Conservation (phyloP, 495 filamentous ascomycete genomes). For the Hypoxylon fragiforme region DNA sequence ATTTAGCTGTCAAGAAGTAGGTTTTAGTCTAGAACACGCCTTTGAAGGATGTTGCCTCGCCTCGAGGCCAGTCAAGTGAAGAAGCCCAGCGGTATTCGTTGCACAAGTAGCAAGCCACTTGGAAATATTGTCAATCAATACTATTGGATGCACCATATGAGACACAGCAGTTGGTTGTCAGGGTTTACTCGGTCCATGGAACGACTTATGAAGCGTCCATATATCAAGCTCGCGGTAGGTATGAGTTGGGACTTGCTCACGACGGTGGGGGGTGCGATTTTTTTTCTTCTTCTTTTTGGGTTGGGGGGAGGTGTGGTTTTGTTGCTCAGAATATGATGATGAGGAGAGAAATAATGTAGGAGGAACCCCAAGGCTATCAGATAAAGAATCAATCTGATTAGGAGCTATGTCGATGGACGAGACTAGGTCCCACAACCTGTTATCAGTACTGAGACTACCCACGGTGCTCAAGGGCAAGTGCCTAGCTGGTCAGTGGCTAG, state of each 20-base stretch:
- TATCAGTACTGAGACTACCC: slow-evolving; percentile 18
- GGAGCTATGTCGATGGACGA: slow-evolving; percentile 23
- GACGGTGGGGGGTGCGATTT: too few relatives aligned
- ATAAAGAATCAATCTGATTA: slow-evolving; percentile 11
- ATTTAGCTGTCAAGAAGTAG: slow-evolving; percentile 30
- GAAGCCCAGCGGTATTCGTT: slow-evolving; percentile 12
- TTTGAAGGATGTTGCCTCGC: slow-evolving; percentile 15
- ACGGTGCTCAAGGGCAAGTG: slow-evolving; percentile 21
- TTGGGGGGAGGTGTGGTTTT: slow-evolving; percentile 11
- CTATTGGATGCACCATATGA: slow-evolving; percentile 35
- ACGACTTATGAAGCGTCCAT: slow-evolving; percentile 27
- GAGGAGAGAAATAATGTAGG: slow-evolving; percentile 9
- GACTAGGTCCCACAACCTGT: slow-evolving; percentile 27
- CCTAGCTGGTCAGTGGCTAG: slow-evolving; percentile 13
- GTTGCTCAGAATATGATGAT: neutral
- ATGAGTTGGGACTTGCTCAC: slow-evolving; percentile 5
- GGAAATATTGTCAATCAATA: slow-evolving; percentile 27
- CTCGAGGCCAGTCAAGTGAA: slow-evolving; percentile 16
- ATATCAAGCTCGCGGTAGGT: slow-evolving; percentile 3
- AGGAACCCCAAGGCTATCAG: slow-evolving; percentile 20
- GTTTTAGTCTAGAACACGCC: slow-evolving; percentile 25
- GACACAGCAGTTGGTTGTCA: slow-evolving; percentile 22
- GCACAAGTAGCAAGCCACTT: slow-evolving; percentile 12
- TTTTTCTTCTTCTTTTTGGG: too few relatives aligned
- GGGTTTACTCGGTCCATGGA: slow-evolving; percentile 39